Evolutionary conservation across 2,329 filamentous ascomycete species (phyloP).

Genomic region (Talaromyces islandicus): DNA sequence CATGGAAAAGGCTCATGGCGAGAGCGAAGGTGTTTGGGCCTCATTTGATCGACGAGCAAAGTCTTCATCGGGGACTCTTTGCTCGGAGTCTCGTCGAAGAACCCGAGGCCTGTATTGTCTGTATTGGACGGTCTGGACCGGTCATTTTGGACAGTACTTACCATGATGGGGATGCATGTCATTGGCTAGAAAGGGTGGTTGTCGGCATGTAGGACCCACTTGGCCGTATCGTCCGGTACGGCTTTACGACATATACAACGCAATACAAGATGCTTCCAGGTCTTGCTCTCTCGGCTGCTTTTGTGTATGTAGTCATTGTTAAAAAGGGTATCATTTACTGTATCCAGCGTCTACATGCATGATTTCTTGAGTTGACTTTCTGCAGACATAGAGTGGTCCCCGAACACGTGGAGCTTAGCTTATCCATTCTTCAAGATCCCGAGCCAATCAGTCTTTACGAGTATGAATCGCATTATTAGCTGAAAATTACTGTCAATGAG

Average conservation of each 20-base stretch:
- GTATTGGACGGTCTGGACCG: background rate
- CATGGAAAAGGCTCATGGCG: background rate
- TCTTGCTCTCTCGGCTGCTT: too few relatives aligned
- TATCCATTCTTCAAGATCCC: background rate
- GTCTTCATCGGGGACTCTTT: too few relatives aligned
- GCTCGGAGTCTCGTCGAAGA: background rate
- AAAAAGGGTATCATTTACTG: too few relatives aligned
- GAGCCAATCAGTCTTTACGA: slow-evolving; percentile 10
- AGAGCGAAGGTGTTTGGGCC: background rate
- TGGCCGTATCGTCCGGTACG: background rate
- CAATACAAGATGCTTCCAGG: background rate
- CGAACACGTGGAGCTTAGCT: slow-evolving; percentile 2
- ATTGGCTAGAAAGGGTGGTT: background rate
- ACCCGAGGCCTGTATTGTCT: background rate
- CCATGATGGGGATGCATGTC: too few relatives aligned
- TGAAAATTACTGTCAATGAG: background rate
- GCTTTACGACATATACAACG: too few relatives aligned
- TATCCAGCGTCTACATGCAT: too few relatives aligned
- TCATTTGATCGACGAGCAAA: background rate
- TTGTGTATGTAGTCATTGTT: too few relatives aligned
- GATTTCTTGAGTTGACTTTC: too few relatives aligned
- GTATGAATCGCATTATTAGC: too few relatives aligned
- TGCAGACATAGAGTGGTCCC: background rate
- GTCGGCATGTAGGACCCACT: background rate
- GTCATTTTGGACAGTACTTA: background rate